Evolutionary conservation across 305 asterid species (phyloP), one percentile per base, ranked within the genome.

Genomic region (Andrographis paniculata): DNA sequence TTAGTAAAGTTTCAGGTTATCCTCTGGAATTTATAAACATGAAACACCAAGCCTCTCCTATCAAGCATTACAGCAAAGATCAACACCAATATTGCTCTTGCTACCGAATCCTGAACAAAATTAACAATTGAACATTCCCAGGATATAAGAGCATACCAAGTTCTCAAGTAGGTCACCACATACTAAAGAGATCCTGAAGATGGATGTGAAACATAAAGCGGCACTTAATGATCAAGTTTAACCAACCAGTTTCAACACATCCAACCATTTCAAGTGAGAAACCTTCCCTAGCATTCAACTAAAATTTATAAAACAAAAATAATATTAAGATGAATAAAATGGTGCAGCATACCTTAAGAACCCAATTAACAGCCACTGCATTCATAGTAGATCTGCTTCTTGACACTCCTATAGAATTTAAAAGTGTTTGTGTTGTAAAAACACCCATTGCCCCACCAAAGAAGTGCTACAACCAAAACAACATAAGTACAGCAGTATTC

Each of bases 381-480:
- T 94, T 78, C 23, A 80, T 80, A 40, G 73, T 68, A 43, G 84
- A 43, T 33, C 31, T 71, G 60, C 63, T 79, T 66, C 69, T 65
- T 47, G 92, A 69, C 46, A 84, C 79, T 61, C 97, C 97, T 40
- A 87, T 80, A 9, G 97, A 87, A 50, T 65, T 60, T 46, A 87
- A 69, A 45, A 87, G 92, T 35, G 97, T 71, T 65, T 84, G 95
- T 14, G 95, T 87, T 9, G 97, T 87, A 55, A 87, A 87, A 53
- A 84, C 97, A 61, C 97, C 82, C 94, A 87, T 87, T 40, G 95
- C 97, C 64, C 97, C 97, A 22, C 97, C 97, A 45, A 84, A 84
- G 62, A 87, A 84, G 77, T 87, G 87, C 95, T 84, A 64, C 73
- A 67, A 48, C 28, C 10, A 55, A 62, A 51, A 62, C 36, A 20